Percentiles rank a stretch among this genome's conserved stretches.
phyloP scores from a whole-genome alignment of 768 basidiomycete genomes.

The Tephrocybe sp. region DNA sequence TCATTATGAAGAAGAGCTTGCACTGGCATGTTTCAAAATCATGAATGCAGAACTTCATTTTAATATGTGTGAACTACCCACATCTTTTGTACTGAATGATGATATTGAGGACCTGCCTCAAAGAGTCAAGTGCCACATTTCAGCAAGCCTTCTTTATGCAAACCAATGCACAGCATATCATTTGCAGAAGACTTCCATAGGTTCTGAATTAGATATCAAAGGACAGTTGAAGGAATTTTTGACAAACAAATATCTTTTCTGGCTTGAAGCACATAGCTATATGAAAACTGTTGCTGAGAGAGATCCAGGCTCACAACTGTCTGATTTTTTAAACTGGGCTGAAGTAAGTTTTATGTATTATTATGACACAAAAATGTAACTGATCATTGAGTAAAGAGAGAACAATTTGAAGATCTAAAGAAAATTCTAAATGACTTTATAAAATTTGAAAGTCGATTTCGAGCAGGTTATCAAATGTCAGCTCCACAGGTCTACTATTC shows the following conservation, averaged over 20 bases:
- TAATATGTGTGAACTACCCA: slow-evolving; percentile 14
- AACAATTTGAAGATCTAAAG: not conserved
- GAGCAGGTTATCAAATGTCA: not conserved
- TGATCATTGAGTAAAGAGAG: no score
- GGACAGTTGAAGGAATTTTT: slow-evolving; percentile 1
- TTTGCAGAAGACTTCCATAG: not conserved
- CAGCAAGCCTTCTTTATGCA: slow-evolving; percentile 7
- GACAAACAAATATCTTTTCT: not conserved
- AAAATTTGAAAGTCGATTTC: not conserved
- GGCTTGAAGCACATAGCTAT: no score
- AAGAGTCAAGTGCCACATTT: not conserved
- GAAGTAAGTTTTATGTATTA: no score
- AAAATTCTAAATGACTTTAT: not conserved
- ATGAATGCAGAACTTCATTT: slow-evolving; percentile 11
- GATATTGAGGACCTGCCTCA: slow-evolving; percentile 1
- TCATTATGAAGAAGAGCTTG: not conserved
- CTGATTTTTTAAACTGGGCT: no score
- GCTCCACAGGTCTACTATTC: not conserved
- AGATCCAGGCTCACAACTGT: not conserved
- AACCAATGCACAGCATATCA: slow-evolving; percentile 10
- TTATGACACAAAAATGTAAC: no score
- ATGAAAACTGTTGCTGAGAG: not conserved
- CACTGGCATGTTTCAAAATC: slow-evolving; percentile 5
- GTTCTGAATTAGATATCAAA: no score
- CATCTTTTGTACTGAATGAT: slow-evolving; percentile 8